These are phyloP conservation scores for Talaromyces sp. DNA, from an alignment of 2,329 filamentous ascomycete genomes.

Conservation along the genomic window DNA sequence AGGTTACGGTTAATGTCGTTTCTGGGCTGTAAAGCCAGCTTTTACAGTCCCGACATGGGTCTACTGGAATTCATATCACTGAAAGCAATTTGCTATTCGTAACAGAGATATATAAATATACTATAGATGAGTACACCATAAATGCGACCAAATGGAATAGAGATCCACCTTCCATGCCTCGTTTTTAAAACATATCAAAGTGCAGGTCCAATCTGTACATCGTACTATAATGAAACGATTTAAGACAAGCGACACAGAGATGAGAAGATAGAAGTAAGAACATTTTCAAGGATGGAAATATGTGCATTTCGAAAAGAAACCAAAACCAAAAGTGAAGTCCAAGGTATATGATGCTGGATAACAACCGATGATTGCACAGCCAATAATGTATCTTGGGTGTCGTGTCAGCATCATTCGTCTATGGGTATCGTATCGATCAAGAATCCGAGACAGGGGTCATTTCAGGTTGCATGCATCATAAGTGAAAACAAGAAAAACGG, in stretches of 20 bases:
- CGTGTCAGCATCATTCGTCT: conserved; percentile 16
- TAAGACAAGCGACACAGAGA: neutral
- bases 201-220: neutral
- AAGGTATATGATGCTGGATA: neutral
- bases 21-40: neutral
- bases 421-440: conserved; percentile 17
- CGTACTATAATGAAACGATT: neutral
- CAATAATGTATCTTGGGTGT: conserved; percentile 2
- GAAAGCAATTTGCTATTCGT: no score
- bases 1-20: neutral
- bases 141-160: neutral
- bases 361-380: neutral
- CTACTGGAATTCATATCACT: neutral
- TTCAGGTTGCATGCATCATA: conserved; percentile 10
- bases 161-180: neutral
- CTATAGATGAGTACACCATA: conserved; percentile 1
- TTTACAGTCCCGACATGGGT: neutral
- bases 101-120: neutral
- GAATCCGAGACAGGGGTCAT: conserved; percentile 3
- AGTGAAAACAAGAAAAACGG: conserved; percentile 5
- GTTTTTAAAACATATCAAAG: neutral
- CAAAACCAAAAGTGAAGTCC: neutral
- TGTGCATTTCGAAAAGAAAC: neutral
- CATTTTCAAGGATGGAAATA: neutral
- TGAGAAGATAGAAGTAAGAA: neutral